A percentile compares a stretch with the other conserved stretches of the same genome.
These are phyloP conservation scores for Pseudisothecium myosuroides DNA, from an alignment of 225 moss, liverwort and hornwort species.

Conservation along the genomic window DNA sequence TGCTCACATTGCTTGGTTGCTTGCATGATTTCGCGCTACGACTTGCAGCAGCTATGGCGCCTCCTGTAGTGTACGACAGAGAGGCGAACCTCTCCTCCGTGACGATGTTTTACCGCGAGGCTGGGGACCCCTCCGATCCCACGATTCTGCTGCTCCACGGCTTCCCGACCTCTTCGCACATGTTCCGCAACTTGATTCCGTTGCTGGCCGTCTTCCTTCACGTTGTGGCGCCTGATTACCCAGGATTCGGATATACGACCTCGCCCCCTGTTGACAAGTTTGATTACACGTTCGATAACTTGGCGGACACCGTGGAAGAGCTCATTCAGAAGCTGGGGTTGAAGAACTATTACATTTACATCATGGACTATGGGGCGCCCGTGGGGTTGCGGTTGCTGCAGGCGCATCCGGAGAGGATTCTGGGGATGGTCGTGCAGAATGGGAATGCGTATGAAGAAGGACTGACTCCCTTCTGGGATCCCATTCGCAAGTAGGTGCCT, in stretches of 20 bases:
- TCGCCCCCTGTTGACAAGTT: slow-evolving; percentile 14
- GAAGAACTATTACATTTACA: slow-evolving; percentile 16
- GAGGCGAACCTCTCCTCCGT: slow-evolving; percentile 7
- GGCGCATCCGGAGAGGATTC: slow-evolving; percentile 28
- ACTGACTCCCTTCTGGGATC: slow-evolving; percentile 18
- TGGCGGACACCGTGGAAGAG: slow-evolving; percentile 18
- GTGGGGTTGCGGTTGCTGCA: slow-evolving; percentile 24
- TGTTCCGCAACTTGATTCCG: slow-evolving; percentile 39
- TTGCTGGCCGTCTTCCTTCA: slow-evolving; percentile 14
- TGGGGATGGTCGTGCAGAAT: slow-evolving; percentile 39
- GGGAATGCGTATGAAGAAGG: slow-evolving; percentile 29
- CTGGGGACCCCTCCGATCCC: slow-evolving; percentile 7
- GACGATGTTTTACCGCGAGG: slow-evolving; percentile 29
- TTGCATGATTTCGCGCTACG: not conserved
- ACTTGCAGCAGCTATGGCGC: not conserved
- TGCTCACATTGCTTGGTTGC: not conserved
- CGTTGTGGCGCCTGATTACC: slow-evolving; percentile 31
- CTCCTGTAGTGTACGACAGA: not conserved
- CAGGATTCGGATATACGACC: slow-evolving; percentile 43
- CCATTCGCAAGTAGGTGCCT: not conserved
- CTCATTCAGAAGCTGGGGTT: slow-evolving; percentile 21
- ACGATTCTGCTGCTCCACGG: slow-evolving; percentile 48
- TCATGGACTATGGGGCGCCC: slow-evolving; percentile 42
- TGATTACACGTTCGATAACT: slow-evolving; percentile 38
- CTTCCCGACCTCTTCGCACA: slow-evolving; percentile 50